Percentiles rank a stretch among this genome's conserved stretches.
Evolutionary conservation across 176 grass and related monocot genomes (phyloP).

Genomic region (Puya raimondii): DNA sequence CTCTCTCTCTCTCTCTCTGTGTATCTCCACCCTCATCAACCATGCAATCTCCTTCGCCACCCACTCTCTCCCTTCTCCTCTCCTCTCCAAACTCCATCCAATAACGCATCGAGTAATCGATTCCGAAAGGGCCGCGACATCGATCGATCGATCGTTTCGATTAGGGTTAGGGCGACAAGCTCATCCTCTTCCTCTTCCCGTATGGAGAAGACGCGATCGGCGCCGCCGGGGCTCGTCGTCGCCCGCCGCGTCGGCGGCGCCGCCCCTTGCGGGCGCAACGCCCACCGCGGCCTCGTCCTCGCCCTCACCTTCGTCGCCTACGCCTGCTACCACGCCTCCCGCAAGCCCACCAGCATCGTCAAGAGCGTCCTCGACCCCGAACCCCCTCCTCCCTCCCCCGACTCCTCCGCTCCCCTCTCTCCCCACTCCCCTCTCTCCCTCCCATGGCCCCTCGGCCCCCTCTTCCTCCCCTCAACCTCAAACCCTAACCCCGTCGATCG

Average conservation of each 20-base stretch:
- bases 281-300: conserved; percentile 49
- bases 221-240: conserved; percentile 16
- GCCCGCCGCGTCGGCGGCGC: conserved; percentile 24
- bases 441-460: too few species aligned
- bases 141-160: neutral
- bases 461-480: too few species aligned
- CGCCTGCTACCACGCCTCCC: conserved; percentile 59
- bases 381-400: conserved; percentile 27
- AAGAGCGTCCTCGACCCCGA: conserved; percentile 44
- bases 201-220: neutral
- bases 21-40: neutral
- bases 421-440: too few species aligned
- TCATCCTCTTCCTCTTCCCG: neutral
- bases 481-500: neutral
- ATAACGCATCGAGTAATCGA: neutral
- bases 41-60: too few species aligned
- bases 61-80: neutral
- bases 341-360: conserved; percentile 62
- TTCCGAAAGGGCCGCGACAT: neutral
- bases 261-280: conserved; percentile 33
- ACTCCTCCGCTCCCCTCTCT: neutral
- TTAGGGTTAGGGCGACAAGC: too few species aligned
- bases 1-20: neutral
- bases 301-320: conserved; percentile 62
- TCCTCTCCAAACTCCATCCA: neutral